phyloP scores from a whole-genome alignment of 176 grass and related monocot genomes.

The Musa schizocarpa region DNA sequence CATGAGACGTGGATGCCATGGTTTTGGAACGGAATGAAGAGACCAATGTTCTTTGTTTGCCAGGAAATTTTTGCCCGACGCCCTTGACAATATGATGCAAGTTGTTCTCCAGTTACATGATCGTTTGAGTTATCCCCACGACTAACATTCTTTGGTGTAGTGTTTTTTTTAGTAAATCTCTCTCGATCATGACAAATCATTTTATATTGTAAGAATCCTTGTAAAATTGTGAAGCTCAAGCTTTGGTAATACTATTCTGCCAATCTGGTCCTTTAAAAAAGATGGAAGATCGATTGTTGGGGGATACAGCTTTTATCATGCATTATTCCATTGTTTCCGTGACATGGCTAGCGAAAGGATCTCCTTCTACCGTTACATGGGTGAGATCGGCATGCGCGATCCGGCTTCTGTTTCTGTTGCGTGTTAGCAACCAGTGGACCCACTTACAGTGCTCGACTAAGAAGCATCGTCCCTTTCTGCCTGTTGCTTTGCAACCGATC shows the following conservation, averaged over 20 bases:
- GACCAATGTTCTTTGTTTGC: constrained; percentile 65
- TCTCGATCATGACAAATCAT: not conserved
- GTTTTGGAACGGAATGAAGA: constrained; percentile 54
- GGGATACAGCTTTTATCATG: too few relatives aligned
- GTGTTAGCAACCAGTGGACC: too few relatives aligned
- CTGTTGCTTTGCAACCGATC: too few relatives aligned
- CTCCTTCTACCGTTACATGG: too few relatives aligned
- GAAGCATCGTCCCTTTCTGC: too few relatives aligned
- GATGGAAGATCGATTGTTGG: too few relatives aligned
- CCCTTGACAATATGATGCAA: constrained; percentile 44
- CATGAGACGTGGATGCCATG: constrained; percentile 39
- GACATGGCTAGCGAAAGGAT: too few relatives aligned
- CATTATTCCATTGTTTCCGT: too few relatives aligned
- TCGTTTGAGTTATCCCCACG: constrained; percentile 30
- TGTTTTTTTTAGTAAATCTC: not conserved
- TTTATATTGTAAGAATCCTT: constrained; percentile 13
- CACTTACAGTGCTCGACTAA: too few relatives aligned
- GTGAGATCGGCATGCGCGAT: too few relatives aligned
- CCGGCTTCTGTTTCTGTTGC: too few relatives aligned
- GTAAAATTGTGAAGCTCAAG: constrained; percentile 52
- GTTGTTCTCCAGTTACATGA: constrained; percentile 62
- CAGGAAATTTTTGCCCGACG: constrained; percentile 56
- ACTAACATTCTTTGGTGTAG: not conserved
- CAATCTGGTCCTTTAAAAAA: not conserved
- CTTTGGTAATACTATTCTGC: not conserved